These are phyloP conservation scores for Solanum paucissectum DNA, from an alignment of 257 asterid genomes.

Conservation along the genomic window DNA sequence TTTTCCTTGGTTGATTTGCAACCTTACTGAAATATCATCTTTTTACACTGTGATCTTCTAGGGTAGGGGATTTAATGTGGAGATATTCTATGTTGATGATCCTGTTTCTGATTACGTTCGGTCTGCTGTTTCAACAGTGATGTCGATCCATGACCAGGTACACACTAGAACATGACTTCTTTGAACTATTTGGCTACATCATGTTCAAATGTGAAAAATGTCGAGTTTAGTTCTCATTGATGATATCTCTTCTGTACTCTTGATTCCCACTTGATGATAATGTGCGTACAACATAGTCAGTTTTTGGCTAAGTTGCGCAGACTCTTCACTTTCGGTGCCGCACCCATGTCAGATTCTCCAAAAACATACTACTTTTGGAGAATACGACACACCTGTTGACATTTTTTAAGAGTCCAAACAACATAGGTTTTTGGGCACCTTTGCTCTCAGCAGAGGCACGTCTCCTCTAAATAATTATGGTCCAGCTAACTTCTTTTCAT, in stretches of 20 bases:
- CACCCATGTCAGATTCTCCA: neutral
- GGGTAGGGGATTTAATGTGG: conserved; percentile 93
- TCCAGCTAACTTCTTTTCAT: neutral
- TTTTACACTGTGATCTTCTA: conserved; percentile 13
- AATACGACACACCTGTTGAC: neutral
- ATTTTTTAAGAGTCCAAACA: neutral
- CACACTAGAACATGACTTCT: neutral
- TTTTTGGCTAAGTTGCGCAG: neutral
- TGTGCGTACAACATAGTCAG: neutral
- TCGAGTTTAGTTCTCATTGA: neutral
- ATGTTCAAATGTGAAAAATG: neutral
- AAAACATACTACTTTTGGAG: neutral
- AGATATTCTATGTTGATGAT: conserved; percentile 64
- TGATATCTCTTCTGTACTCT: neutral
- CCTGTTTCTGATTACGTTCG: conserved; percentile 81
- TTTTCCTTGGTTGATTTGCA: neutral
- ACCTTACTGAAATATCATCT: neutral
- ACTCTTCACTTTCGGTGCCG: neutral
- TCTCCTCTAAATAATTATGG: neutral
- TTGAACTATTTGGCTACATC: neutral
- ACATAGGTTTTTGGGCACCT: neutral
- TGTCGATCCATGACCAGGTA: conserved; percentile 78
- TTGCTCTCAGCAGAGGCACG: neutral
- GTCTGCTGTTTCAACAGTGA: conserved; percentile 67
- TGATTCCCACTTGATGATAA: neutral